These are phyloP conservation scores for Pseudogymnoascus sp. DNA, from an alignment of 2,329 filamentous ascomycete genomes.

Conservation along the genomic window DNA sequence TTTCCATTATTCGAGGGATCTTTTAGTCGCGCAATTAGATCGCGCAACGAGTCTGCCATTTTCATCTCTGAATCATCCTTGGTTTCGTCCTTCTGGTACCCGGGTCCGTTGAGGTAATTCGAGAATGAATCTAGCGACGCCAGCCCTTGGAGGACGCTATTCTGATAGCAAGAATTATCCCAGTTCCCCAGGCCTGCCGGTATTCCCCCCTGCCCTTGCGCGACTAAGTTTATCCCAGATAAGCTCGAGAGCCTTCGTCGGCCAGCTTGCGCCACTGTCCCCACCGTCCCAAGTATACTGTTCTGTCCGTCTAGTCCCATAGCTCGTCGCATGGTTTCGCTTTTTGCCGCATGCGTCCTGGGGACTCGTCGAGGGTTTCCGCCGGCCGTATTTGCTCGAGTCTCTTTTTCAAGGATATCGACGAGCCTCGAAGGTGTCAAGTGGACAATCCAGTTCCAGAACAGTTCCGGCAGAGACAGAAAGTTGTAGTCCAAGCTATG, in stretches of 20 bases:
- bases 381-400: conserved; percentile 9
- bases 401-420: conserved; percentile 41
- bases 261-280: conserved; percentile 48
- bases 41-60: conserved; percentile 31
- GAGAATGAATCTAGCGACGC: conserved; percentile 65
- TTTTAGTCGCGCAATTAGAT: conserved; percentile 62
- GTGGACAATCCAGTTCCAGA: conserved; percentile 54
- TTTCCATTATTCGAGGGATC: conserved; percentile 61
- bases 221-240: conserved; percentile 29
- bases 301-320: conserved; percentile 47
- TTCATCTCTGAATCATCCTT: conserved; percentile 18
- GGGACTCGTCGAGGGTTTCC: conserved; percentile 22
- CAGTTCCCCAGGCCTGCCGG: conserved; percentile 75
- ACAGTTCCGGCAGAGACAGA: conserved; percentile 36
- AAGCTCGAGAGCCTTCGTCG: conserved; percentile 46
- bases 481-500: conserved; percentile 27
- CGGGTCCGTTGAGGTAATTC: conserved; percentile 49
- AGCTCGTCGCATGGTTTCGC: conserved; percentile 53
- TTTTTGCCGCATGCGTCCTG: conserved; percentile 49
- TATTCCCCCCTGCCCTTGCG: conserved; percentile 33
- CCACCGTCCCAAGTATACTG: conserved; percentile 37
- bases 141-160: conserved; percentile 82
- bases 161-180: conserved; percentile 97
- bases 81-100: conserved; percentile 8
- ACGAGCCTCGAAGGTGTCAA: conserved; percentile 48